Base-by-base conservation (phyloP, 202 grass and related monocot genomes). In the Thinopyrum obtusiflorum region DNA sequence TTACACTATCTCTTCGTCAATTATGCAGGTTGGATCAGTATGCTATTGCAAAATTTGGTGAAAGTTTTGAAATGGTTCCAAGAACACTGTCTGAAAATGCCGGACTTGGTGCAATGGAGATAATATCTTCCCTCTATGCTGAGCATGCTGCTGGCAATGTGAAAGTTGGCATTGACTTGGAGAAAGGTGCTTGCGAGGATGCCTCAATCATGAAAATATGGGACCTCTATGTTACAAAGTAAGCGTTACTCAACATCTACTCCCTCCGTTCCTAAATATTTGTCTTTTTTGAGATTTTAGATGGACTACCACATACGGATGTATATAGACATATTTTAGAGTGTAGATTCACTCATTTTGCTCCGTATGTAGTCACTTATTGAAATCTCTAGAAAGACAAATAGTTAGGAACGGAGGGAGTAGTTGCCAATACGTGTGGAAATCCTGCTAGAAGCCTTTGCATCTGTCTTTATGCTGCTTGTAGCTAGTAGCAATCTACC, bases 31-130 rank as follows among this genome's bases (percentile, higher is more conserved):
- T 98, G 90, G 97, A 98, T 61, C 93, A 98, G 82, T 98, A 96
- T 91, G 97, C 97, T 23, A 96, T 98, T 88, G 93, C 93, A 15
- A 98, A 98, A 86, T 98, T 98, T 80, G 88, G 89, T 51, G 97
- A 96, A 88, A 94, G 93, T 62, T 98, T 98, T 79, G 97, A 98
- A 88, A 94, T 98, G 97, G 83, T 96, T 80, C 93, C 97, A 40
- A 98, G 88, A 90, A 98, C 91, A 37, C 73, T 98, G 28, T 74
- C 97, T 79, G 91, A 98, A 37, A 98, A 96, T 92, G 97, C 97
- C 33, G 93, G 93, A 79, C 89, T 98, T 20, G 88, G 83, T 49
- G 93, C 96, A 27, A 98, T 98, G 90, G 97, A 98, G 76, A 92
- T 96, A 86, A 96, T 98, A 85, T 98, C 93, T 26, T 94, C 93